Conservation (phyloP, 1,284 basidiomycete species). For the Ustilago curta region DNA sequence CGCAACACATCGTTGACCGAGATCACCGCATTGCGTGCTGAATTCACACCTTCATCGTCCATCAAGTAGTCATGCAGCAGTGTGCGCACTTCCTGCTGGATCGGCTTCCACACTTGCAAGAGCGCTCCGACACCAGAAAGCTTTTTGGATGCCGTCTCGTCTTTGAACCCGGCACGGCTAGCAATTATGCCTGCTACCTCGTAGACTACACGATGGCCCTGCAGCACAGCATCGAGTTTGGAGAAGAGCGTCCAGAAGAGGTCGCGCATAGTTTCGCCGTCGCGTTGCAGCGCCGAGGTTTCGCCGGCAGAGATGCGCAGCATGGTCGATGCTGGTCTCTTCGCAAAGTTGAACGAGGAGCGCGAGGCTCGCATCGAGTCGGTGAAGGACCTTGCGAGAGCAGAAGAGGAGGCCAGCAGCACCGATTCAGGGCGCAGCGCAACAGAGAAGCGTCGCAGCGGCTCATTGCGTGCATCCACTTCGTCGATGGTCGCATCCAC, state of each 20-base stretch:
- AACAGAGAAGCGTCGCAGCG: conserved; percentile 74
- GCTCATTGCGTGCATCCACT: conserved; percentile 76
- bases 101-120: conserved; percentile 88
- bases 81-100: conserved; percentile 84
- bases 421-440: conserved; percentile 74
- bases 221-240: conserved; percentile 93
- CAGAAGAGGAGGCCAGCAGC: conserved; percentile 60
- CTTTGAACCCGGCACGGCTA: conserved; percentile 50
- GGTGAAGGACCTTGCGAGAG: conserved; percentile 41
- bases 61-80: conserved; percentile 91
- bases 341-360: conserved; percentile 46
- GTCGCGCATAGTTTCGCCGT: conserved; percentile 74
- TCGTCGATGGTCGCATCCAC: conserved; percentile 90
- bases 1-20: conserved; percentile 91
- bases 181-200: conserved; percentile 75
- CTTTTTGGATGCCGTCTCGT: conserved; percentile 40
- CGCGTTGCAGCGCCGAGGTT: conserved; percentile 56
- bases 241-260: conserved; percentile 98
- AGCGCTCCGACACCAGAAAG: conserved; percentile 70
- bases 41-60: conserved; percentile 83
- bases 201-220: conserved; percentile 89
- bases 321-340: conserved; percentile 35
- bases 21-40: conserved; percentile 84
- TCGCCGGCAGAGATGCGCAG: conserved; percentile 57
- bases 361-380: conserved; percentile 48